Conservation (phyloP, 306 rosid genomes). For the Quercus alba region DNA sequence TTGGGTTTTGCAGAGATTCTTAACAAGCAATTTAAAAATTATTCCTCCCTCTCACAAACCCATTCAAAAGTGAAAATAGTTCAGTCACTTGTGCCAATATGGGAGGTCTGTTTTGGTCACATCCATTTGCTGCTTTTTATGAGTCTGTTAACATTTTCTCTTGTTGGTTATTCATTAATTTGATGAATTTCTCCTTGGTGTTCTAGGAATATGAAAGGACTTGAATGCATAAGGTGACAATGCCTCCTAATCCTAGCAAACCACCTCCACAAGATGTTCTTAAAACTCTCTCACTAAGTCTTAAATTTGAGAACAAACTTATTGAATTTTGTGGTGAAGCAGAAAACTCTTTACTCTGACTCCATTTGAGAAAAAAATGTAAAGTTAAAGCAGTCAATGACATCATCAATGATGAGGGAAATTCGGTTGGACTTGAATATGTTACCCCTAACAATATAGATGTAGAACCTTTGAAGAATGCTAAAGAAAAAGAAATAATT, state of each 20-base stretch:
- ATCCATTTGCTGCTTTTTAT: conserved; percentile 14
- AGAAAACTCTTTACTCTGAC: conserved; percentile 25
- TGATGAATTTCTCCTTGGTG: conserved; percentile 20
- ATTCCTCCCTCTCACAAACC: conserved; percentile 84
- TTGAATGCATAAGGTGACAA: conserved; percentile 44
- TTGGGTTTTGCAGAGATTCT: conserved; percentile 60
- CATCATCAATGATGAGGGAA: conserved; percentile 27
- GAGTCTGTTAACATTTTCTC: conserved; percentile 2
- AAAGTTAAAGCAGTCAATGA: conserved; percentile 29
- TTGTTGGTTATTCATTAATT: conserved; percentile 5
- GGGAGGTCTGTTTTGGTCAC: conserved; percentile 25
- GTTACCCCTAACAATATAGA: background rate
- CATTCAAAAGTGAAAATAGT: too few species aligned
- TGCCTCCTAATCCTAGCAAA: conserved; percentile 58
- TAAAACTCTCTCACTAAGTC: conserved; percentile 53
- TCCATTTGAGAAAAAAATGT: conserved; percentile 20
- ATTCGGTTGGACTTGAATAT: conserved; percentile 20
- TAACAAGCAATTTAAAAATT: conserved; percentile 66
- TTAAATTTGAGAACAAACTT: conserved; percentile 47
- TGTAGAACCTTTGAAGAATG: conserved; percentile 21
- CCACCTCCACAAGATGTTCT: conserved; percentile 72
- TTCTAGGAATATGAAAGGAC: conserved; percentile 67
- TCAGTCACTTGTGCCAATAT: too few species aligned
- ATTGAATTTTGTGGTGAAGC: conserved; percentile 42
- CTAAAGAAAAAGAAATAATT: conserved; percentile 47